Percentiles rank a stretch among this genome's conserved stretches.
Evolutionary conservation across 129 eudicot genomes (phyloP).

Genomic region (Flaveria trinervia): DNA sequence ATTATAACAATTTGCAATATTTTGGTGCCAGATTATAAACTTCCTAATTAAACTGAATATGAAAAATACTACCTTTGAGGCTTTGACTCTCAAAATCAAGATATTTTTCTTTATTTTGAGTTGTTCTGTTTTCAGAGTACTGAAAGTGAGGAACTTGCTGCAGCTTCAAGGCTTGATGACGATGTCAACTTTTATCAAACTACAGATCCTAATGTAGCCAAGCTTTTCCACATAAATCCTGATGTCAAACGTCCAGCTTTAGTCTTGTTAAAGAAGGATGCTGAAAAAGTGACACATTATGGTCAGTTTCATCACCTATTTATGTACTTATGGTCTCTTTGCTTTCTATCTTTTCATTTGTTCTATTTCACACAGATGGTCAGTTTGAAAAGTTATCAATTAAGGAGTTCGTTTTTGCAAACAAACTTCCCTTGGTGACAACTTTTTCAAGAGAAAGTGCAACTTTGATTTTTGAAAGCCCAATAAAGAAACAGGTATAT

Average conservation of each 20-base stretch:
- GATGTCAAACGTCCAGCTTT: slow-evolving; percentile 68
- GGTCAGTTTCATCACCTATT: slow-evolving; percentile 48
- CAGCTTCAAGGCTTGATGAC: slow-evolving; percentile 81
- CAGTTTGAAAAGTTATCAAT: slow-evolving; percentile 59
- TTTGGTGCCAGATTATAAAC: not conserved
- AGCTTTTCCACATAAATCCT: slow-evolving; percentile 65
- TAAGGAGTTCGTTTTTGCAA: slow-evolving; percentile 73
- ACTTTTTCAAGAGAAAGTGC: slow-evolving; percentile 77
- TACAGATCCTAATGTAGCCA: slow-evolving; percentile 64
- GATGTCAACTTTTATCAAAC: slow-evolving; percentile 85
- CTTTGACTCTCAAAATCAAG: not conserved
- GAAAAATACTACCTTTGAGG: slow-evolving; percentile 2
- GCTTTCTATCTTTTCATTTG: slow-evolving; percentile 2
- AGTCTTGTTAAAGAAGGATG: slow-evolving; percentile 76
- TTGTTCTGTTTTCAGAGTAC: slow-evolving; percentile 57
- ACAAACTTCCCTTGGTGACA: slow-evolving; percentile 88
- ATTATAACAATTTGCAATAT: not conserved
- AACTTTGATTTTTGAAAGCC: slow-evolving; percentile 65
- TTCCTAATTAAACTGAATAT: not conserved
- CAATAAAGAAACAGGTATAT: slow-evolving; percentile 75
- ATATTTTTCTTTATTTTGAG: not conserved
- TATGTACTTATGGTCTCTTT: not conserved
- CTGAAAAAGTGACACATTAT: slow-evolving; percentile 69
- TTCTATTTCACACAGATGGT: slow-evolving; percentile 54
- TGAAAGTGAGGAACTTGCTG: slow-evolving; percentile 75